A percentile compares a stretch with the other conserved stretches of the same genome.
Evolutionary conservation across 2,329 filamentous ascomycete species (phyloP).

Genomic region (Venturia carpophila): DNA sequence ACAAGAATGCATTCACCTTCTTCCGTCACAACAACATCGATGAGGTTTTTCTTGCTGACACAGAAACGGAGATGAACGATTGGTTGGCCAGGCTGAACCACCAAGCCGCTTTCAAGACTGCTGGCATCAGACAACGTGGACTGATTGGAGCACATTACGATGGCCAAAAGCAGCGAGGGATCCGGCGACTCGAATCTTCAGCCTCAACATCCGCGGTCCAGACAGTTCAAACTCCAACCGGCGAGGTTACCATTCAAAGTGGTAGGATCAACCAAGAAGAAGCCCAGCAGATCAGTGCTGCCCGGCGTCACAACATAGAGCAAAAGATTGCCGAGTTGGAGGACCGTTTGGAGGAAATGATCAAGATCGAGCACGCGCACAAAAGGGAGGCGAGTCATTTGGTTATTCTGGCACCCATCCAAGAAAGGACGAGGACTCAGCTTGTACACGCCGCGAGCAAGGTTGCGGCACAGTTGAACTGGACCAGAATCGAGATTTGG

Average conservation of each 20-base stretch:
- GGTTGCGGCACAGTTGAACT: slow-evolving; percentile 82
- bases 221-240: slow-evolving; percentile 62
- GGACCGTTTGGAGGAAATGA: slow-evolving; percentile 62
- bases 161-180: slow-evolving; percentile 64
- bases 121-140: slow-evolving; percentile 82
- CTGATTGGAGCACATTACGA: slow-evolving; percentile 80
- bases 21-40: slow-evolving; percentile 80
- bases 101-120: slow-evolving; percentile 85
- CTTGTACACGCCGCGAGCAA: slow-evolving; percentile 77
- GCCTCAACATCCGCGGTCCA: slow-evolving; percentile 37
- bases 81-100: slow-evolving; percentile 97
- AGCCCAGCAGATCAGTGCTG: slow-evolving; percentile 75
- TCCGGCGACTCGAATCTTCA: slow-evolving; percentile 59
- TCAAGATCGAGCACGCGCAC: slow-evolving; percentile 74
- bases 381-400: slow-evolving; percentile 86
- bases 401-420: slow-evolving; percentile 79
- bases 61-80: slow-evolving; percentile 86
- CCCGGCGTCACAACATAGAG: slow-evolving; percentile 73
- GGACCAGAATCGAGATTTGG: slow-evolving; percentile 93
- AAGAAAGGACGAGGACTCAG: slow-evolving; percentile 80
- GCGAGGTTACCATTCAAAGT: slow-evolving; percentile 65
- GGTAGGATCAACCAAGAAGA: slow-evolving; percentile 73
- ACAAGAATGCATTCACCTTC: slow-evolving; percentile 91
- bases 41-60: slow-evolving; percentile 84
- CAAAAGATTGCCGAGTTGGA: slow-evolving; percentile 78